A percentile compares a stretch with the other conserved stretches of the same genome.
These are phyloP conservation scores for Lentinula lateritia DNA, from an alignment of 768 basidiomycete species.

Conservation along the genomic window DNA sequence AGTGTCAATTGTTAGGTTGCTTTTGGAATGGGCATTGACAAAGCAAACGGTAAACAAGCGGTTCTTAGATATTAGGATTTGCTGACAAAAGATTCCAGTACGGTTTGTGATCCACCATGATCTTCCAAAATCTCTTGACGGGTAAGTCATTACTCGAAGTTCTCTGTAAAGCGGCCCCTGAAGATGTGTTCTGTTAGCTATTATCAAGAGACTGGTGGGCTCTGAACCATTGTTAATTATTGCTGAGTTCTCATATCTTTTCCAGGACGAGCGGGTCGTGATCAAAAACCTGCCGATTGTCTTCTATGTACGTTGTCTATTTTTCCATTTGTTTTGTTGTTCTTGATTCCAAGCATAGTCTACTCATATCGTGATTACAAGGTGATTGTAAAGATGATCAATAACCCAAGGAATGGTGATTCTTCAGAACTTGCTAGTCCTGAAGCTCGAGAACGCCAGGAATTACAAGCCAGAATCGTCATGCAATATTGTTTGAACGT, in stretches of 20 bases:
- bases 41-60: slow-evolving; percentile 54
- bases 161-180: slow-evolving; percentile 5
- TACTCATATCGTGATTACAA: slow-evolving; percentile 58
- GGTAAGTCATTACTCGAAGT: slow-evolving; percentile 36
- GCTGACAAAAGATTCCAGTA: slow-evolving; percentile 36
- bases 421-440: slow-evolving; percentile 25
- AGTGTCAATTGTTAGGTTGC: slow-evolving; percentile 58
- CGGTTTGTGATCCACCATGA: slow-evolving; percentile 89
- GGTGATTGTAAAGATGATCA: slow-evolving; percentile 55
- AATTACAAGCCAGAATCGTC: slow-evolving; percentile 60
- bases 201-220: slow-evolving; percentile 82
- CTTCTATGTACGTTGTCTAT: slow-evolving; percentile 69
- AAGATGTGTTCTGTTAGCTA: slow-evolving; percentile 39
- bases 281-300: slow-evolving; percentile 80
- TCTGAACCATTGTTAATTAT: neutral
- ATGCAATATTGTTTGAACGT: slow-evolving; percentile 77
- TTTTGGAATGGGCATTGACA: slow-evolving; percentile 98
- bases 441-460: slow-evolving; percentile 64
- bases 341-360: slow-evolving; percentile 33
- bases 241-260: neutral
- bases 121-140: slow-evolving; percentile 79
- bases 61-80: neutral
- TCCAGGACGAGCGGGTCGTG: slow-evolving; percentile 79
- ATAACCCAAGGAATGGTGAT: slow-evolving; percentile 39
- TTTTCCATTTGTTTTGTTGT: slow-evolving; percentile 9